Conservation (phyloP, 352 stramenopile genomes). For the Pythium guiyangense region DNA sequence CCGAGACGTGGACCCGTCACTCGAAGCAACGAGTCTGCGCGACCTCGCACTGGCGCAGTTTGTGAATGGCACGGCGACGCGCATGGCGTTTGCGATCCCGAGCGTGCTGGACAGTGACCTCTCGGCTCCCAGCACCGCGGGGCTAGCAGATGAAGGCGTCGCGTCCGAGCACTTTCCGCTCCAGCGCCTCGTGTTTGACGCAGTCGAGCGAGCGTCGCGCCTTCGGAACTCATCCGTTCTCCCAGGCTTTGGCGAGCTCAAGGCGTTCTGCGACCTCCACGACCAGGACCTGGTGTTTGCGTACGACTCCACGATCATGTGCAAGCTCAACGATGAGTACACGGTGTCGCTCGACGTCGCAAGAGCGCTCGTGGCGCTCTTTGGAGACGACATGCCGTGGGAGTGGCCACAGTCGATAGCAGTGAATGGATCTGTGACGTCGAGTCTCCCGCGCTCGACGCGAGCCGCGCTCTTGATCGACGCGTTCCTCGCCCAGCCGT, state of each 20-base stretch:
- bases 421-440: constrained; percentile 2
- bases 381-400: constrained; percentile 19
- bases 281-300: constrained; percentile 21
- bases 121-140: background rate
- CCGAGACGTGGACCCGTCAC: constrained; percentile 4
- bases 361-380: constrained; percentile 16
- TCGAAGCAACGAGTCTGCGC: constrained; percentile 9
- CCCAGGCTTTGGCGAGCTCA: constrained; percentile 36
- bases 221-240: constrained; percentile 14
- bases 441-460: constrained; percentile 13
- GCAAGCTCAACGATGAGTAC: constrained; percentile 23
- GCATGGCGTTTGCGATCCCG: constrained; percentile 20
- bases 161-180: constrained; percentile 34
- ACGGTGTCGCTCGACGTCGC: constrained; percentile 16
- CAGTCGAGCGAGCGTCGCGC: background rate
- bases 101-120: constrained; percentile 3
- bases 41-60: constrained; percentile 45
- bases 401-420: constrained; percentile 13
- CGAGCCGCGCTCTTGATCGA: constrained; percentile 40
- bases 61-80: constrained; percentile 30
- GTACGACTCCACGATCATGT: constrained; percentile 22
- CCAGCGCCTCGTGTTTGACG: constrained; percentile 25
- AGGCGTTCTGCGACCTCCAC: constrained; percentile 36
- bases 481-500: constrained; percentile 46
- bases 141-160: constrained; percentile 23